phyloP scores from a whole-genome alignment of 140 eudicot species.

The Cichorium intybus region DNA sequence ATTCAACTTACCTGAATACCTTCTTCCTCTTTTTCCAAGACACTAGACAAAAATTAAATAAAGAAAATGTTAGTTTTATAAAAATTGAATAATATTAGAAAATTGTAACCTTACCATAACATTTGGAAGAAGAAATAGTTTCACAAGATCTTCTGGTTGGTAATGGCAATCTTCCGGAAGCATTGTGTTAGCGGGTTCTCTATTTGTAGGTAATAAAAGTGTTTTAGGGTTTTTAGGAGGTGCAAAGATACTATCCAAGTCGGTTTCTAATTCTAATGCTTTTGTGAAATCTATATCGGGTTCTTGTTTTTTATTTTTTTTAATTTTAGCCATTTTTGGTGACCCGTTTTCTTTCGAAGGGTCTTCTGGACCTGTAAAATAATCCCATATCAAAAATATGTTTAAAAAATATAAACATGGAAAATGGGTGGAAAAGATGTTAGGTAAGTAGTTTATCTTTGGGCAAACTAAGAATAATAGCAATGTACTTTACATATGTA shows the following conservation, averaged over 20 bases:
- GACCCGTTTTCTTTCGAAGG: slow-evolving; percentile 48
- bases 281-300: slow-evolving; percentile 65
- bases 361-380: slow-evolving; percentile 55
- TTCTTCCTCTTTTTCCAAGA: slow-evolving; percentile 77
- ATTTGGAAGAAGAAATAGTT: slow-evolving; percentile 82
- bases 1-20: slow-evolving; percentile 45
- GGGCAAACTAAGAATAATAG: too few relatives aligned
- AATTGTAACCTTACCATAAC: slow-evolving; percentile 54
- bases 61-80: neutral
- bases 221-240: slow-evolving; percentile 90
- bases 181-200: slow-evolving; percentile 55
- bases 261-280: slow-evolving; percentile 46
- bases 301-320: slow-evolving; percentile 57
- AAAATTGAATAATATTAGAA: neutral
- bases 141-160: slow-evolving; percentile 94
- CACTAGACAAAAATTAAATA: slow-evolving; percentile 48
- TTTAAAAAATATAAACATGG: neutral
- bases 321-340: slow-evolving; percentile 44
- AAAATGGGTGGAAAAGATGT: too few relatives aligned
- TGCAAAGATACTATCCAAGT: slow-evolving; percentile 44
- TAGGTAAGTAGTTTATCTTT: too few relatives aligned
- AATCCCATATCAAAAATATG: neutral
- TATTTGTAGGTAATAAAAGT: slow-evolving; percentile 60
- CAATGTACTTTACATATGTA: too few relatives aligned
- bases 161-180: slow-evolving; percentile 99